These are phyloP conservation scores for Mimosa pudica DNA, from an alignment of 306 rosid genomes.

Conservation along the genomic window DNA sequence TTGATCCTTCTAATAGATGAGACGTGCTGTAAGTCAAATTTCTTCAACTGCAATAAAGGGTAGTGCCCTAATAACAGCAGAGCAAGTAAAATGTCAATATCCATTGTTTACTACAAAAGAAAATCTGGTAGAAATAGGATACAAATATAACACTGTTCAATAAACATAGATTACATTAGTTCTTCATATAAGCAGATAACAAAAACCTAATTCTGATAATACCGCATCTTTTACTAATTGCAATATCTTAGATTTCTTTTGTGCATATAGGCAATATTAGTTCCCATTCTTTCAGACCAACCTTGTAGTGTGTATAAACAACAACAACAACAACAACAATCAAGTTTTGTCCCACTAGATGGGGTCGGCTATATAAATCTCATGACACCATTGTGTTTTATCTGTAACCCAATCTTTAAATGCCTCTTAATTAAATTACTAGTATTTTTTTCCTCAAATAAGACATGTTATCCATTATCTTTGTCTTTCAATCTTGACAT, in stretches of 20 bases:
- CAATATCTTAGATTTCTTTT: background rate
- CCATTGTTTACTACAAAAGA: background rate
- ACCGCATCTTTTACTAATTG: background rate
- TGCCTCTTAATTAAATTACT: background rate
- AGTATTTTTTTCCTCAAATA: background rate
- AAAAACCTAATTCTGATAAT: background rate
- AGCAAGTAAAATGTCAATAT: constrained; percentile 26
- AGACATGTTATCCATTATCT: background rate
- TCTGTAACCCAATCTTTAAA: too few relatives aligned
- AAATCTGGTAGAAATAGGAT: background rate
- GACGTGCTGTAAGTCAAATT: constrained; percentile 35
- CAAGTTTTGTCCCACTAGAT: too few relatives aligned
- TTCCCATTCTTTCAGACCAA: background rate
- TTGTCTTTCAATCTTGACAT: background rate
- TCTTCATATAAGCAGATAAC: background rate
- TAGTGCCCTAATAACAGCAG: constrained; percentile 59
- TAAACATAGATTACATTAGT: background rate
- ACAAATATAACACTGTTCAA: background rate
- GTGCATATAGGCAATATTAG: too few relatives aligned
- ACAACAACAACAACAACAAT: too few relatives aligned
- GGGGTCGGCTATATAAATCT: too few relatives aligned
- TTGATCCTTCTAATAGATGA: constrained; percentile 16
- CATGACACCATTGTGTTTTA: too few relatives aligned
- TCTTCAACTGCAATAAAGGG: constrained; percentile 63
- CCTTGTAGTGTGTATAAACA: background rate